A percentile compares a stretch with the other conserved stretches of the same genome.
Conservation (phyloP, 2,329 filamentous ascomycete genomes). For the Talaromyces pinophilus region DNA sequence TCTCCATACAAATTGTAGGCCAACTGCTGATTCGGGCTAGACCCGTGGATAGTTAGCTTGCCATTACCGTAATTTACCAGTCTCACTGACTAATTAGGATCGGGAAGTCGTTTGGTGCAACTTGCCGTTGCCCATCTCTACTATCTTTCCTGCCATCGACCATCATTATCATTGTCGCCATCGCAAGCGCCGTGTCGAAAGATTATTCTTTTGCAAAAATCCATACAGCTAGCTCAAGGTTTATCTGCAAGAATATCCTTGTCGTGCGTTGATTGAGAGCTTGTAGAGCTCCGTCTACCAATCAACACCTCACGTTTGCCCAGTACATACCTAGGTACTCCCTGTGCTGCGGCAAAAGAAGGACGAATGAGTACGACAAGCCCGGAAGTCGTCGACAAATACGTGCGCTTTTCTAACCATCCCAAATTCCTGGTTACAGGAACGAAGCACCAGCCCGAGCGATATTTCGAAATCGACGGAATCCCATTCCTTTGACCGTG, state of each 20-base stretch:
- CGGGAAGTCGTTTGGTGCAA: slow-evolving; percentile 6
- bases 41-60: not conserved
- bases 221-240: not conserved
- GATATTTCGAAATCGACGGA: slow-evolving; percentile 10
- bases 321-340: not conserved
- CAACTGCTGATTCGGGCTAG: slow-evolving; percentile 13
- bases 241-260: too few relatives aligned
- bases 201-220: not conserved
- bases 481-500: not conserved
- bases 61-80: slow-evolving; percentile 11
- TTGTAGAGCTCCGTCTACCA: slow-evolving; percentile 4
- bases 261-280: slow-evolving; percentile 2
- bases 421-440: slow-evolving; percentile 1
- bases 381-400: not conserved
- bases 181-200: not conserved
- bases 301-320: not conserved
- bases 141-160: slow-evolving; percentile 1
- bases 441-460: slow-evolving; percentile 6
- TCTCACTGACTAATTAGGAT: slow-evolving; percentile 6
- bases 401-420: slow-evolving; percentile 8
- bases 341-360: not conserved
- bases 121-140: slow-evolving; percentile 12
- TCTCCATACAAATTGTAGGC: not conserved
- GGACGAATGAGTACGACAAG: slow-evolving; percentile 15
- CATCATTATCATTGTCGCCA: not conserved